Percentiles rank a stretch among this genome's conserved stretches.
phyloP scores from a whole-genome alignment of 345 rosid genomes.

The Syzygium oleosum region DNA sequence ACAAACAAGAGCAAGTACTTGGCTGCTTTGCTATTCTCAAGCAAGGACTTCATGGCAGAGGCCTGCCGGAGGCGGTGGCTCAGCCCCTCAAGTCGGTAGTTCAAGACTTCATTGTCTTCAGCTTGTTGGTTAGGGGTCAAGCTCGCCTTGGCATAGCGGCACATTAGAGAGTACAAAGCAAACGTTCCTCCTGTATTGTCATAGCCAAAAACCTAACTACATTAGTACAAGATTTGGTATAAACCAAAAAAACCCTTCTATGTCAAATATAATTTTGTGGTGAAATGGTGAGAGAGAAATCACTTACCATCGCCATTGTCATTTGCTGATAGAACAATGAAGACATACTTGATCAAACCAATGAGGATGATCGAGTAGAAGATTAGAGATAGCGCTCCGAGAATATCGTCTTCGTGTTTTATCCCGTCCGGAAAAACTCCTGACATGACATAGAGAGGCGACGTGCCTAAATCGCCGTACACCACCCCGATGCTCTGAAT shows the following conservation, averaged over 20 bases:
- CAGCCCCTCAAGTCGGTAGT: slow-evolving; percentile 8
- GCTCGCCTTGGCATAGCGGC: slow-evolving; percentile 16
- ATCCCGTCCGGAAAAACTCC: slow-evolving; percentile 10
- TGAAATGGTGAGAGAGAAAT: background rate
- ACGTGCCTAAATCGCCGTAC: slow-evolving; percentile 31
- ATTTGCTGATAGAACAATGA: slow-evolving; percentile 15
- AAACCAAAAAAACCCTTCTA: background rate
- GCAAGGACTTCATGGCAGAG: background rate
- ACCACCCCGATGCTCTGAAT: slow-evolving; percentile 30
- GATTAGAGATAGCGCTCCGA: slow-evolving; percentile 18
- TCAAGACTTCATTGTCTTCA: slow-evolving; percentile 16
- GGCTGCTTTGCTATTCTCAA: slow-evolving; percentile 10
- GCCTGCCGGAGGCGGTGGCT: slow-evolving; percentile 3
- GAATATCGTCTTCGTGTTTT: slow-evolving; percentile 8
- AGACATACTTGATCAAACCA: slow-evolving; percentile 14
- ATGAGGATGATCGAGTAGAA: slow-evolving; percentile 11
- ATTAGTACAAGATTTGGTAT: background rate
- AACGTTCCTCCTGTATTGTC: slow-evolving; percentile 21
- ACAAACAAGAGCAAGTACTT: slow-evolving; percentile 15
- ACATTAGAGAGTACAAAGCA: slow-evolving; percentile 22
- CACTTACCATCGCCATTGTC: slow-evolving; percentile 27
- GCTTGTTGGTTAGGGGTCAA: slow-evolving; percentile 22
- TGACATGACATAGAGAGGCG: slow-evolving; percentile 16
- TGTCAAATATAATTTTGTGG: background rate
- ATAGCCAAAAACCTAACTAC: background rate